These are phyloP conservation scores for Fagopyrum esculentum DNA, from an alignment of 148 eudicot species.

Conservation along the genomic window DNA sequence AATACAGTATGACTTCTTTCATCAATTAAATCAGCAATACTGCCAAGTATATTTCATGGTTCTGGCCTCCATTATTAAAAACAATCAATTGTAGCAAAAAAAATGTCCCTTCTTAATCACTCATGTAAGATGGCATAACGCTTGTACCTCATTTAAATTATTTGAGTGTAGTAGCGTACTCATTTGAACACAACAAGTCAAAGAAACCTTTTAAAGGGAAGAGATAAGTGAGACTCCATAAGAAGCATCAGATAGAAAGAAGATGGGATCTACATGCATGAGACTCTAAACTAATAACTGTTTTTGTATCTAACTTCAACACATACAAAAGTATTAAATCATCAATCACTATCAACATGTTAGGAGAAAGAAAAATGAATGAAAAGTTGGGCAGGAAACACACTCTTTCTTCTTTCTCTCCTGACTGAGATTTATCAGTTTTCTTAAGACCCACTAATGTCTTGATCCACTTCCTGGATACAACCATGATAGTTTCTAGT, in stretches of 20 bases:
- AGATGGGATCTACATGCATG: not conserved
- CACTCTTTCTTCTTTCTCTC: conserved; percentile 51
- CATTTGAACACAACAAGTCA: not conserved
- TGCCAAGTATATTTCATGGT: not conserved
- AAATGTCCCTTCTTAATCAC: not conserved
- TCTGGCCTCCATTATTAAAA: not conserved
- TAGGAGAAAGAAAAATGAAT: not conserved
- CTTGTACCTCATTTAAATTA: not conserved
- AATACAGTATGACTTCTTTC: not conserved
- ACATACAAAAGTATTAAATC: not conserved
- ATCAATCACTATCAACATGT: not conserved
- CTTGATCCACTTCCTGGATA: conserved; percentile 75
- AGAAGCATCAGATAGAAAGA: not conserved
- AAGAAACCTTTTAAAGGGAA: not conserved
- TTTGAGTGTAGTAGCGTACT: not conserved
- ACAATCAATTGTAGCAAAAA: not conserved
- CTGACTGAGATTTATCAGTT: conserved; percentile 49
- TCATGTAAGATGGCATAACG: not conserved
- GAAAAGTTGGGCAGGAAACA: conserved; percentile 11
- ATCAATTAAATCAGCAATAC: not conserved
- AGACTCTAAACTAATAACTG: not conserved
- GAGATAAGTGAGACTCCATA: not conserved
- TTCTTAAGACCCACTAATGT: conserved; percentile 76
- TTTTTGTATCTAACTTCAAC: not conserved
- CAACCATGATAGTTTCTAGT: conserved; percentile 50